Evolutionary conservation across 805 yeast genomes (phyloP).

Genomic region (Sugiyamaella boreocaroliniensis): DNA sequence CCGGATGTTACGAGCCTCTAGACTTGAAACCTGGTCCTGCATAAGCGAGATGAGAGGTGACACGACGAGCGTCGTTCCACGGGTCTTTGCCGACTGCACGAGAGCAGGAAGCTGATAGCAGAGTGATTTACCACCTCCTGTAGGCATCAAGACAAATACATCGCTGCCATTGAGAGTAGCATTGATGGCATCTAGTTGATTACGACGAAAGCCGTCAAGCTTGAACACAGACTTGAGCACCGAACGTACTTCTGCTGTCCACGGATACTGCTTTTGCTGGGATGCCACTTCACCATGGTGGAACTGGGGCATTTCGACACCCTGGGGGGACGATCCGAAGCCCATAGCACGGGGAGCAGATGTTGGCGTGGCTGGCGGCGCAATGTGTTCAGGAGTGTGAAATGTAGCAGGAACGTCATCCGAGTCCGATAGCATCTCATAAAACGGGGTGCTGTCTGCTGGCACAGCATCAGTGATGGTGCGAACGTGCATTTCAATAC

Average conservation of each 20-base stretch:
- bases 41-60: constrained; percentile 92
- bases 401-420: too few species aligned
- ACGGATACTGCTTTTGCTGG: constrained; percentile 31
- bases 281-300: background rate
- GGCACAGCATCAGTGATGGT: background rate
- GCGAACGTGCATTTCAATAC: background rate
- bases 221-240: constrained; percentile 56
- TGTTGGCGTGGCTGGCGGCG: background rate
- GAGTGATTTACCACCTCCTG: constrained; percentile 96
- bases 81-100: constrained; percentile 62
- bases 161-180: constrained; percentile 71
- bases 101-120: constrained; percentile 95
- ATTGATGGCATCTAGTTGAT: constrained; percentile 81
- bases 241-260: constrained; percentile 63
- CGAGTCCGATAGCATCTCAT: background rate
- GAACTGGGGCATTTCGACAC: constrained; percentile 1
- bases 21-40: constrained; percentile 94
- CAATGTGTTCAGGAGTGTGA: background rate
- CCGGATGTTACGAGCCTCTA: constrained; percentile 55
- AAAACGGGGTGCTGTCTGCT: background rate
- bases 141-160: constrained; percentile 94
- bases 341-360: background rate
- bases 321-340: constrained; percentile 3
- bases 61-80: constrained; percentile 83
- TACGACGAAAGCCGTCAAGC: constrained; percentile 61